Percentiles rank a stretch among this genome's conserved stretches.
These are phyloP conservation scores for Heterobasidion parviporum DNA, from an alignment of 1,284 basidiomycete species.

Conservation along the genomic window DNA sequence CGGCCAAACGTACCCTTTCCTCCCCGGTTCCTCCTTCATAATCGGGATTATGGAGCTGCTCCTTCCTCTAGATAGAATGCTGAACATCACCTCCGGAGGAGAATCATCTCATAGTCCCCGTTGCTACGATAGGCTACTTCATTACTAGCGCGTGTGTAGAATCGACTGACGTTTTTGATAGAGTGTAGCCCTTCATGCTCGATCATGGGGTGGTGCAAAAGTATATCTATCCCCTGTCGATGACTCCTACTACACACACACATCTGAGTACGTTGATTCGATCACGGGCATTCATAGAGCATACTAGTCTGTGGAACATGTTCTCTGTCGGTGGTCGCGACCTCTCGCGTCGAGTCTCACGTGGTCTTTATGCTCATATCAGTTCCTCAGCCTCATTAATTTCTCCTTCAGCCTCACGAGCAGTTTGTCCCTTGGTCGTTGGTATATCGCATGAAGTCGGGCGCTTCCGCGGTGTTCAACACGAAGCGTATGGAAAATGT, in stretches of 20 bases:
- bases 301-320: not conserved
- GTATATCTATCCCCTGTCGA: slow-evolving; percentile 56
- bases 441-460: slow-evolving; percentile 12
- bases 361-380: not conserved
- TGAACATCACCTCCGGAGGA: slow-evolving; percentile 42
- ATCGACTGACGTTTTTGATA: slow-evolving; percentile 52
- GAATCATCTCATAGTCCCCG: slow-evolving; percentile 27
- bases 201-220: slow-evolving; percentile 62
- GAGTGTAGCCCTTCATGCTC: slow-evolving; percentile 45
- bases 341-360: not conserved
- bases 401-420: slow-evolving; percentile 7
- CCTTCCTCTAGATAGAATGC: slow-evolving; percentile 54
- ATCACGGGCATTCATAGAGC: not conserved
- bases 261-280: not conserved
- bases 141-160: slow-evolving; percentile 15
- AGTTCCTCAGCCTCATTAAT: not conserved
- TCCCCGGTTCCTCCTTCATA: slow-evolving; percentile 28
- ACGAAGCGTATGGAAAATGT: too few species aligned
- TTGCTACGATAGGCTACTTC: slow-evolving; percentile 8
- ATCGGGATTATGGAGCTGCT: slow-evolving; percentile 49
- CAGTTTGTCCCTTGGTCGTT: slow-evolving; percentile 28
- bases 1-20: slow-evolving; percentile 50
- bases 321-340: not conserved
- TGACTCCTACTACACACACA: slow-evolving; percentile 27
- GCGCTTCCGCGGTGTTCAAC: too few species aligned